Evolutionary conservation across 176 grass and related monocot species (phyloP).

Genomic region (Bonia amplexicaulis): DNA sequence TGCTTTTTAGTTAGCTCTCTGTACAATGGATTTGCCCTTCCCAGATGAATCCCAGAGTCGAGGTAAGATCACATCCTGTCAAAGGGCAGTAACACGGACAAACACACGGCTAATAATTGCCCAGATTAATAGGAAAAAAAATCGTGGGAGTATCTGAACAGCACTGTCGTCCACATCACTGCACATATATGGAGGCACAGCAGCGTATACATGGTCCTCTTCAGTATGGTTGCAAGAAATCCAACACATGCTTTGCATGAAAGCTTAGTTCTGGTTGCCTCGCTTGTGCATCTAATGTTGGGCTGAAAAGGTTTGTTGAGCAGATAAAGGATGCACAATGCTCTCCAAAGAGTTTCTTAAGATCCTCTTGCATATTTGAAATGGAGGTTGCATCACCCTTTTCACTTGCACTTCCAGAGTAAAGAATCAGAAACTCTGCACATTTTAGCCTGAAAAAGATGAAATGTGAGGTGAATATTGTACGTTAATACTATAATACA

Average conservation of each 20-base stretch:
- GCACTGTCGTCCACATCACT: background rate
- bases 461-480: background rate
- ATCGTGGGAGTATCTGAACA: background rate
- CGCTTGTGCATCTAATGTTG: constrained; percentile 18
- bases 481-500: background rate
- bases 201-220: background rate
- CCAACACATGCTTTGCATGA: constrained; percentile 37
- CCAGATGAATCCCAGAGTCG: background rate
- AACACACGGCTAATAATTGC: background rate
- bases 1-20: background rate
- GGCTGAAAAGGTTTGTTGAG: constrained; percentile 31
- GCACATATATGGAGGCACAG: background rate
- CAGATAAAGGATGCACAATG: constrained; percentile 39
- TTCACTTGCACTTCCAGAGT: constrained; percentile 30
- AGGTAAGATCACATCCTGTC: background rate
- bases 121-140: background rate
- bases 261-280: constrained; percentile 39
- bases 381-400: background rate
- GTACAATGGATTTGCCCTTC: background rate
- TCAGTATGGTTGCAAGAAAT: constrained; percentile 13
- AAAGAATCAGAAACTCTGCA: constrained; percentile 54
- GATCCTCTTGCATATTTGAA: constrained; percentile 29
- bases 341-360: constrained; percentile 35
- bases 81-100: background rate
- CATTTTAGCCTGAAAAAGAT: constrained; percentile 46